phyloP scores from a whole-genome alignment of 176 grass and related monocot genomes.

The Neostapfia colusana region DNA sequence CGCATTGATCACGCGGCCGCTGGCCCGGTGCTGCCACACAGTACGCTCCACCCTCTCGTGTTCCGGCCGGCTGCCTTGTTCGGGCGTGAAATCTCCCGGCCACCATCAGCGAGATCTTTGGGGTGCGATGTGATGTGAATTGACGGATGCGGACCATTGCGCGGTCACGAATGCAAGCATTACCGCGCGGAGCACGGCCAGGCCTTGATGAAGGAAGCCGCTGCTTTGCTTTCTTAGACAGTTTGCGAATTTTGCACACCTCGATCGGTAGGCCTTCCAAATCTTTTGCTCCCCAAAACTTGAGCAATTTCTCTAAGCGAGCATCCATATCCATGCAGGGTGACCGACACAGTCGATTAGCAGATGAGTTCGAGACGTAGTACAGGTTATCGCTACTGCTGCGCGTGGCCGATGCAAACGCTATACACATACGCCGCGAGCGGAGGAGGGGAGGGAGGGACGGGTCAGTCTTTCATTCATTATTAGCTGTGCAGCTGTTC shows the following conservation, averaged over 20 bases:
- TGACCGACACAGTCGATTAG: not conserved
- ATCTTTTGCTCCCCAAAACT: conserved; percentile 35
- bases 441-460: not conserved
- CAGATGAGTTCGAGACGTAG: too few relatives aligned
- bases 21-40: conserved; percentile 27
- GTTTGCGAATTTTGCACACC: not conserved
- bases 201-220: not conserved
- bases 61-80: conserved; percentile 29
- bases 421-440: not conserved
- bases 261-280: not conserved
- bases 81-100: conserved; percentile 41
- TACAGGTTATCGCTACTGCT: too few relatives aligned
- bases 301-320: not conserved
- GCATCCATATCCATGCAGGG: not conserved
- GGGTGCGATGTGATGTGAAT: conserved; percentile 46
- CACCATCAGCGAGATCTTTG: conserved; percentile 49
- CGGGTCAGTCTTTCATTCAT: conserved; percentile 43
- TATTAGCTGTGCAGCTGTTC: conserved; percentile 31
- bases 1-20: conserved; percentile 25
- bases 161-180: not conserved
- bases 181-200: not conserved
- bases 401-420: not conserved
- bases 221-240: conserved; percentile 3
- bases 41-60: conserved; percentile 32
- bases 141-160: conserved; percentile 5